Evolutionary conservation across 2,329 filamentous ascomycete species (phyloP).

Genomic region (Fusarium penzigii): DNA sequence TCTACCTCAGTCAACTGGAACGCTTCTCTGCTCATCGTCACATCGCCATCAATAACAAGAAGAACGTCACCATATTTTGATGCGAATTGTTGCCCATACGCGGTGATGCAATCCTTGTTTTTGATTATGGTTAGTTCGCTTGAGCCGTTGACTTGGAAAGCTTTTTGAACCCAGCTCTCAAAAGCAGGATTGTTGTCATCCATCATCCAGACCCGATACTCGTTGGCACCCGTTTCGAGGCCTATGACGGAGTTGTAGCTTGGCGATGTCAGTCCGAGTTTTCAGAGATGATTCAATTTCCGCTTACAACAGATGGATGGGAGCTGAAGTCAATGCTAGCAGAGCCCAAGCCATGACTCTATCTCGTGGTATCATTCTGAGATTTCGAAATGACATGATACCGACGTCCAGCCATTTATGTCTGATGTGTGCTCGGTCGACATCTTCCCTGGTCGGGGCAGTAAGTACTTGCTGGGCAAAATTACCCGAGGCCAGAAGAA

Average conservation of each 20-base stretch:
- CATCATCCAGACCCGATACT: neutral
- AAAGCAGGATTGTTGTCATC: neutral
- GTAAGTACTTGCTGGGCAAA: slow-evolving; percentile 1
- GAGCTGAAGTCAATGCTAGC: neutral
- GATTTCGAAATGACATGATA: slow-evolving; percentile 1
- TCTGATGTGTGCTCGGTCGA: neutral
- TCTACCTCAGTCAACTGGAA: neutral
- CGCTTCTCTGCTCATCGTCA: too few relatives aligned
- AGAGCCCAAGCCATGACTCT: neutral
- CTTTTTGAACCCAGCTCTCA: neutral
- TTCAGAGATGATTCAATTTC: neutral
- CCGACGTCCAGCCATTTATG: slow-evolving; percentile 2
- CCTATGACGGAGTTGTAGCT: neutral
- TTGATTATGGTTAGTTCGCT: neutral
- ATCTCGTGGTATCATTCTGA: neutral
- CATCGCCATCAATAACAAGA: neutral
- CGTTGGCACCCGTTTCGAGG: neutral
- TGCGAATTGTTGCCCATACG: neutral
- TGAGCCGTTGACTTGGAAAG: neutral
- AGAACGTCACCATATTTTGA: neutral
- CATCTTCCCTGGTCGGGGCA: neutral
- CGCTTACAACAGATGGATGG: neutral
- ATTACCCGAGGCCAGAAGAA: neutral
- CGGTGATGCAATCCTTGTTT: neutral
- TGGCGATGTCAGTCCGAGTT: neutral